Evolutionary conservation across 2,329 filamentous ascomycete species (phyloP).

Genomic region (Paraconiothyrium brasiliense): DNA sequence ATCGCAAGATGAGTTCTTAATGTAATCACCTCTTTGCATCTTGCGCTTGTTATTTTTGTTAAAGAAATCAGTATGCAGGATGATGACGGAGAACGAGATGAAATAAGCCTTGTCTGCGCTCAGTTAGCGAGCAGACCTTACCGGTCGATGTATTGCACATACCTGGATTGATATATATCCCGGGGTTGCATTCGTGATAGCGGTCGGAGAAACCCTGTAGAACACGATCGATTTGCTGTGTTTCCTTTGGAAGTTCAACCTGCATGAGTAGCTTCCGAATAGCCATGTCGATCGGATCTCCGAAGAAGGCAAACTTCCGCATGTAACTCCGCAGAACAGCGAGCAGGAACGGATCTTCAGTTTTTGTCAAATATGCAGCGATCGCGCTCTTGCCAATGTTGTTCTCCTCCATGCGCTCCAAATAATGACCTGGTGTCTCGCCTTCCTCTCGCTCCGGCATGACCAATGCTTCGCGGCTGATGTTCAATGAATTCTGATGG

Average conservation of each 20-base stretch:
- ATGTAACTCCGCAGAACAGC: slow-evolving; percentile 93
- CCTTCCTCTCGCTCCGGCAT: slow-evolving; percentile 84
- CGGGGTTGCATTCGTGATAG: slow-evolving; percentile 98
- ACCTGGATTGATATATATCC: slow-evolving; percentile 84
- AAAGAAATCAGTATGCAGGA: slow-evolving; percentile 98
- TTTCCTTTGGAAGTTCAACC: slow-evolving; percentile 94
- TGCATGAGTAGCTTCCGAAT: slow-evolving; percentile 96
- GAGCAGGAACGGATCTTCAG: slow-evolving; percentile 82
- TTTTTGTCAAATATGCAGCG: slow-evolving; percentile 85
- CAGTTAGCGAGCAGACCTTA: slow-evolving; percentile 27
- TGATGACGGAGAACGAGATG: slow-evolving; percentile 94
- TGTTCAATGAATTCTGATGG: slow-evolving; percentile 83
- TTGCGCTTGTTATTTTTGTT: slow-evolving; percentile 99
- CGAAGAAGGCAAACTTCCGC: slow-evolving; percentile 93
- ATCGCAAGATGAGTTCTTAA: slow-evolving; percentile 92
- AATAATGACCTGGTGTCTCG: slow-evolving; percentile 89
- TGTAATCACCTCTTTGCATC: slow-evolving; percentile 95
- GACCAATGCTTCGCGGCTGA: slow-evolving; percentile 73
- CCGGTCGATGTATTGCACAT: slow-evolving; percentile 25
- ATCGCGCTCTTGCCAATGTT: slow-evolving; percentile 82
- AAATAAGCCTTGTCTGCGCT: slow-evolving; percentile 89
- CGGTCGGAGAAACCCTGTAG: slow-evolving; percentile 94
- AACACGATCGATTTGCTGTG: slow-evolving; percentile 95
- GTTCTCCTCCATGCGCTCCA: slow-evolving; percentile 82
- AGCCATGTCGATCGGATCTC: slow-evolving; percentile 97